Percentiles rank a stretch among this genome's conserved stretches.
phyloP scores from a whole-genome alignment of 2,329 filamentous ascomycete species.

The Diaporthe destruens region DNA sequence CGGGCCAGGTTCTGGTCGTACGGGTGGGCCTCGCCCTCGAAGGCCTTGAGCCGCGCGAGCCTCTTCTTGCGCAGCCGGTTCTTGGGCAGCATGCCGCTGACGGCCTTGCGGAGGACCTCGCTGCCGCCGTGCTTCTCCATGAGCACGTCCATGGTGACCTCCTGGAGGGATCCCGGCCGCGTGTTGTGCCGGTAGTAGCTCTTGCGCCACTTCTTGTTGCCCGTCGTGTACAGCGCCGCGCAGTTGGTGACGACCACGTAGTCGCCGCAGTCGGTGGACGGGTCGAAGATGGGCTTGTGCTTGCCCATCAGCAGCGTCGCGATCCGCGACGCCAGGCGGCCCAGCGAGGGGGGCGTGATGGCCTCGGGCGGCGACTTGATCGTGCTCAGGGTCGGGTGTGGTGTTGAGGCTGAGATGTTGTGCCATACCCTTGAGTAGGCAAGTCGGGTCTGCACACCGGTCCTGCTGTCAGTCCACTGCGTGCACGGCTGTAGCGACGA shows the following conservation, averaged over 20 bases:
- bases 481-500: not conserved
- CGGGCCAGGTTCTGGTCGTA: conserved; percentile 89
- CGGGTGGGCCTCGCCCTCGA: conserved; percentile 92
- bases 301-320: conserved; percentile 95
- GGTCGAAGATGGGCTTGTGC: conserved; percentile 98
- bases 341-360: conserved; percentile 81
- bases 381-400: conserved; percentile 68
- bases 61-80: conserved; percentile 91
- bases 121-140: conserved; percentile 94
- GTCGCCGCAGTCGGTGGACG: conserved; percentile 98
- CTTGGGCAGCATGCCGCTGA: conserved; percentile 98
- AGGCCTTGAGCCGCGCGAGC: conserved; percentile 90
- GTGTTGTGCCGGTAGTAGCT: conserved; percentile 96
- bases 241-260: conserved; percentile 97
- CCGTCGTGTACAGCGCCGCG: conserved; percentile 86
- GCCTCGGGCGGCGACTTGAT: conserved; percentile 64
- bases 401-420: conserved; percentile 78
- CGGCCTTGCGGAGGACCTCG: conserved; percentile 91
- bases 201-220: conserved; percentile 94
- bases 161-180: conserved; percentile 85
- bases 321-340: conserved; percentile 89
- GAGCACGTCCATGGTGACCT: conserved; percentile 94
- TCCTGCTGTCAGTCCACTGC: conserved; percentile 27
- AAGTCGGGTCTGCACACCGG: conserved; percentile 79
- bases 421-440: conserved; percentile 98